Base-by-base conservation (phyloP, 2,329 filamentous ascomycete genomes). In the Aspergillus sp. region DNA sequence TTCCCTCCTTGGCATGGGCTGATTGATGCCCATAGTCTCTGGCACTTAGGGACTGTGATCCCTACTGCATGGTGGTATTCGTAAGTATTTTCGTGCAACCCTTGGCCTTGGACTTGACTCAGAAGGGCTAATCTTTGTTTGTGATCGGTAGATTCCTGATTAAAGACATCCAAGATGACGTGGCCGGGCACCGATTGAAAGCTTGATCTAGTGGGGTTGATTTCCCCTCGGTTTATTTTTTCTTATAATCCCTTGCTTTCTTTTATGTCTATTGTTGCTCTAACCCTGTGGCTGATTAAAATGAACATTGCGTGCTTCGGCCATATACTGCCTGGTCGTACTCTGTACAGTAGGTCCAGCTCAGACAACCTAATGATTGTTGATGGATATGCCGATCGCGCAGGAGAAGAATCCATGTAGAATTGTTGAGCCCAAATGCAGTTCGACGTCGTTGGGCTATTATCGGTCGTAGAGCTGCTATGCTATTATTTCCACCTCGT, bases 61-160 rank as follows among this genome's bases (percentile, higher is more conserved):
- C 93, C 93, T 7, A 88, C 88, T 0, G 73, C 93, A 39, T 78
- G 95, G 73, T 96, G 88, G 88, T 98, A 98, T 67, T 90, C 86
- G 90, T 97, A 73, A 76, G 89, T 83, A 36, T 30, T 39, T 27
- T 44, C 11, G 30, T 12, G 27, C 45, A 13, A 35, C 10, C n/a
- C 29, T 10, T 40, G 33, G 19, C 31, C 13, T 29, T 27, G 10
- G n/a, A 27, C 39, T 34, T 42, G 47, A 47, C 38, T 41, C 43
- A 52, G 35, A 12, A 37, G 38, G 32, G 13, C 59, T 68, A 40
- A 70, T 19, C 53, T 34, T 27, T 19, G 27, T 31, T 19, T 42
- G 5, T 47, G 43, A 51, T 46, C 55, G 40, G 42, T 54, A 95
- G 90, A 58, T 97, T 95, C 66, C 71, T 97, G 49, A 72, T 95